phyloP scores from a whole-genome alignment of 331 rosid species.

The Quercus tomentella region DNA sequence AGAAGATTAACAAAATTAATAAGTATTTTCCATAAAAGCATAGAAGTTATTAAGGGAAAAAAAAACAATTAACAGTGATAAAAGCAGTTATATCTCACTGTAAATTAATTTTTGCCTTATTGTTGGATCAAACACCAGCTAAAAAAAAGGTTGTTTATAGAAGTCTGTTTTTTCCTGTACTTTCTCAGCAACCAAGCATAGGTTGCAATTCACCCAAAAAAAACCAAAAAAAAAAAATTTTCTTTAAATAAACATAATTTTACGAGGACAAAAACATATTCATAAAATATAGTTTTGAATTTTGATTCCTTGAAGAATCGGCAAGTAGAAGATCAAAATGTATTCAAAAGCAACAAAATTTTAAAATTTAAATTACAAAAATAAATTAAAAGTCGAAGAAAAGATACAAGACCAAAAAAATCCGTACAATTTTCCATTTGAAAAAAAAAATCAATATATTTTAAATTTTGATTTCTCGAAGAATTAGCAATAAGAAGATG shows the following conservation, averaged over 20 bases:
- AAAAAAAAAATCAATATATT: neutral
- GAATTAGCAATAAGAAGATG: too few species aligned
- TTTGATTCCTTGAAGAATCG: too few species aligned
- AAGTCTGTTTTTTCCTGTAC: neutral
- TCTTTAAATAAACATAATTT: neutral
- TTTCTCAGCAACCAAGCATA: neutral
- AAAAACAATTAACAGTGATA: neutral
- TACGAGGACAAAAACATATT: too few species aligned
- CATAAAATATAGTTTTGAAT: too few species aligned
- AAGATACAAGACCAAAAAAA: too few species aligned
- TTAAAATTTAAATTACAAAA: too few species aligned
- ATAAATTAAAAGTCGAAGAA: too few species aligned
- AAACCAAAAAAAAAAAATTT: conserved; percentile 10
- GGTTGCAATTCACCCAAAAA: neutral
- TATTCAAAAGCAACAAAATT: too few species aligned
- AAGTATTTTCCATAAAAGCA: neutral
- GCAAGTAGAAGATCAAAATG: too few species aligned
- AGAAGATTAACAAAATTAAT: neutral
- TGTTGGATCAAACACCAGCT: neutral
- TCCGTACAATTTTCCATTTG: too few species aligned
- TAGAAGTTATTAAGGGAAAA: too few species aligned
- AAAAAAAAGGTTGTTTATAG: neutral
- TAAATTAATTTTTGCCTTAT: neutral
- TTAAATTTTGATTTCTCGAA: neutral
- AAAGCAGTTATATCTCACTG: neutral